Evolutionary conservation across 768 basidiomycete species (phyloP).

Genomic region (Strobilomyces confusus): DNA sequence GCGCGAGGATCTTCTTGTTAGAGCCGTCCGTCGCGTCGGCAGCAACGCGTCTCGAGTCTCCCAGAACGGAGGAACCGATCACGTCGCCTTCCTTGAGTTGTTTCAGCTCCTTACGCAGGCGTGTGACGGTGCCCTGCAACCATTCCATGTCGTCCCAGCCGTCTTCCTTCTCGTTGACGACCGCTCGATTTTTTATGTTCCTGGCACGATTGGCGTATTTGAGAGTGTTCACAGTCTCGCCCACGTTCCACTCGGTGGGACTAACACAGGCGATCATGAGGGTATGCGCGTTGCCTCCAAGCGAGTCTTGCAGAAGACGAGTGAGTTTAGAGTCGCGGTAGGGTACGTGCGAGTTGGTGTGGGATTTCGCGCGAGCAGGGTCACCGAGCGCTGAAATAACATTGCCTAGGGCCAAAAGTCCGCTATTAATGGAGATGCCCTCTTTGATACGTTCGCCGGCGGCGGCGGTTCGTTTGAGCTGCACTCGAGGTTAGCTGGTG

Average conservation of each 20-base stretch:
- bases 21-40: conserved; percentile 51
- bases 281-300: conserved; percentile 96
- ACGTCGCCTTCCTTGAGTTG: conserved; percentile 64
- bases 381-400: conserved; percentile 98
- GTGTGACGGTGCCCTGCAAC: conserved; percentile 81
- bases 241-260: conserved; percentile 91
- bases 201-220: conserved; percentile 97
- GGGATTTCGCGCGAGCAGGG: conserved; percentile 78
- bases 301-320: conserved; percentile 70
- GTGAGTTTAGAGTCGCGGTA: conserved; percentile 99
- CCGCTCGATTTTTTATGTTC: conserved; percentile 94
- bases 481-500: conserved; percentile 20
- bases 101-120: conserved; percentile 86
- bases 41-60: conserved; percentile 25
- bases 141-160: conserved; percentile 99
- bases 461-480: conserved; percentile 96
- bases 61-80: conserved; percentile 22
- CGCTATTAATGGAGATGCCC: conserved; percentile 98
- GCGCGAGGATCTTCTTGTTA: conserved; percentile 71
- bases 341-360: conserved; percentile 86
- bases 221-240: conserved; percentile 90
- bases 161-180: conserved; percentile 90
- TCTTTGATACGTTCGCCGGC: conserved; percentile 96
- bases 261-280: conserved; percentile 99
- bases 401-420: conserved; percentile 93